Conservation (phyloP, 768 basidiomycete species). For the Cyathus striatus region DNA sequence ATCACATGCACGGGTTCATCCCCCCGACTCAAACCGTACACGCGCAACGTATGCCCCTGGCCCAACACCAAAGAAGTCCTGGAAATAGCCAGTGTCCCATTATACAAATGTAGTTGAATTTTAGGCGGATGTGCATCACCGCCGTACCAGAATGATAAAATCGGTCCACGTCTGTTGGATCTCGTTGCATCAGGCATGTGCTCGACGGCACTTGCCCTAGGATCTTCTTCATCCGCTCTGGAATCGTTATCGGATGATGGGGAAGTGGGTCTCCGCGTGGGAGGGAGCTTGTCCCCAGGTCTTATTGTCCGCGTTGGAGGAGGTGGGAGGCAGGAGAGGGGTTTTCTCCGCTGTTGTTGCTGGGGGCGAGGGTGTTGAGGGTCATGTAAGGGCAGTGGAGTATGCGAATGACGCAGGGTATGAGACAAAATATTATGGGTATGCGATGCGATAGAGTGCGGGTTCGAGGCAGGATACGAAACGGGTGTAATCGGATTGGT, state of each 20-base stretch:
- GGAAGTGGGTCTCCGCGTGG: conserved; percentile 41
- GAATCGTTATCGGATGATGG: conserved; percentile 51
- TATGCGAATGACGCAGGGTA: too few relatives aligned
- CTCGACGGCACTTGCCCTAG: conserved; percentile 37
- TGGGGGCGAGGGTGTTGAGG: conserved; percentile 10
- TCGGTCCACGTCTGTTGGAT: conserved; percentile 54
- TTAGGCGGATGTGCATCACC: conserved; percentile 34
- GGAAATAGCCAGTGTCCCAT: conserved; percentile 49
- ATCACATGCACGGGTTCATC: conserved; percentile 43
- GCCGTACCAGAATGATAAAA: conserved; percentile 33
- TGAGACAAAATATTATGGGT: too few relatives aligned
- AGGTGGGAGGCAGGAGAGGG: conserved; percentile 49
- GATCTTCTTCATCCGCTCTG: conserved; percentile 60
- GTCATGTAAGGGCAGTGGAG: too few relatives aligned
- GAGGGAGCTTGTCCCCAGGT: conserved; percentile 65
- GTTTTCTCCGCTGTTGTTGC: conserved; percentile 30
- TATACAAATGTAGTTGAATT: conserved; percentile 56
- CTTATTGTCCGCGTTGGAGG: conserved; percentile 74
- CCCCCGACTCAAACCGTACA: conserved; percentile 54
- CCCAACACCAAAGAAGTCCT: conserved; percentile 58
- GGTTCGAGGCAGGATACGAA: too few relatives aligned
- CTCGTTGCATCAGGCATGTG: conserved; percentile 63
- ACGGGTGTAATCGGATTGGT: too few relatives aligned
- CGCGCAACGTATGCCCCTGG: conserved; percentile 50
- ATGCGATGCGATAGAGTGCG: too few relatives aligned